A percentile compares a stretch with the other conserved stretches of the same genome.
Evolutionary conservation across 306 rosid species (phyloP).

Genomic region (Astragalus glycyphyllos): DNA sequence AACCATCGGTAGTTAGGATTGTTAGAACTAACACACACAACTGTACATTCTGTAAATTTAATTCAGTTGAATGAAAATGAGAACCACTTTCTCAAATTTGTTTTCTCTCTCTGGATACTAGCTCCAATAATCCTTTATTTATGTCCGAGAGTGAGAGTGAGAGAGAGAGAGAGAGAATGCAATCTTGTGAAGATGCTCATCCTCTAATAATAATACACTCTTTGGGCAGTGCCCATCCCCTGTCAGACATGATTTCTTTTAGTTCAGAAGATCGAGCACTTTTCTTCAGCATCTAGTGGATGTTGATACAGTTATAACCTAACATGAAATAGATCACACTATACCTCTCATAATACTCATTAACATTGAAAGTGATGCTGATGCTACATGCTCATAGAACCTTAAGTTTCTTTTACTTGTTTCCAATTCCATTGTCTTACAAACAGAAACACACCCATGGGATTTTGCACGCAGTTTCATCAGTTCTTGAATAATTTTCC

Average conservation of each 20-base stretch:
- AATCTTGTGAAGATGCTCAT: background rate
- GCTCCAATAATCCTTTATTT: conserved; percentile 11
- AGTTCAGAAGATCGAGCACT: background rate
- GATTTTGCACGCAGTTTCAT: conserved; percentile 3
- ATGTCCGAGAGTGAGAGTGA: background rate
- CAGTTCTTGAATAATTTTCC: background rate
- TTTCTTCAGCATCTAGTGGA: too few species aligned
- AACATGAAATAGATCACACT: conserved; percentile 11
- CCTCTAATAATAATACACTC: background rate
- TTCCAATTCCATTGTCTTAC: conserved; percentile 10
- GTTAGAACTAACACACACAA: too few species aligned
- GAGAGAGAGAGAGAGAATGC: background rate
- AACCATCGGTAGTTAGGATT: too few species aligned
- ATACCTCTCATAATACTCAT: background rate
- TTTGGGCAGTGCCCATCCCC: conserved; percentile 2
- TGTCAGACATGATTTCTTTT: conserved; percentile 20
- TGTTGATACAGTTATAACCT: background rate
- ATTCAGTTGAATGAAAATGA: too few species aligned
- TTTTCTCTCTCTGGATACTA: too few species aligned
- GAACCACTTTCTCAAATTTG: too few species aligned
- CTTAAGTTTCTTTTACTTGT: conserved; percentile 24
- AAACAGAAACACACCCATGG: background rate
- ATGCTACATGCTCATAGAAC: conserved; percentile 18
- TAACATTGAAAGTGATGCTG: conserved; percentile 23
- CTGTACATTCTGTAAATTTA: too few species aligned